Base-by-base conservation (phyloP, 257 asterid species). In the Marsdenia floribunda region DNA sequence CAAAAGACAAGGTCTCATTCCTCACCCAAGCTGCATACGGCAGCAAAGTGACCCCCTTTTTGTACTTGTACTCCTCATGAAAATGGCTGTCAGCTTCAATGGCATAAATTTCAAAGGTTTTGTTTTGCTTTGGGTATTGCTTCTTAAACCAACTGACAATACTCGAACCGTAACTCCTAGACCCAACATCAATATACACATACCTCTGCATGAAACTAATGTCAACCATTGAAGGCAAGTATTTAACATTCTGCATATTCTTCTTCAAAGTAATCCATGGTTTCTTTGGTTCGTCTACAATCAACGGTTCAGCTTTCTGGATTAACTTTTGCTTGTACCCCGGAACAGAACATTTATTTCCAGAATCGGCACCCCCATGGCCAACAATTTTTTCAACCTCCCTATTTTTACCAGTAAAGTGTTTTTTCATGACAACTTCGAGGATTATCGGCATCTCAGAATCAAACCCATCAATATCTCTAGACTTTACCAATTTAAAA, bases 61-160 rank as follows among this genome's bases (percentile, higher is more conserved):
- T 92, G 83, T 54, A 58, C 82, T 89, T 85, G 26, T 92, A 94
- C 78, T 92, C 83, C 12, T 80, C 85, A 16, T 94, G 87, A 29
- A 92, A 94, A 12, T 90, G 87, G 80, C 82, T 87, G 42, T 94
- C 99, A 9, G 97, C 99, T 84, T 94, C 98, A 70, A 93, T 84
- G 3, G 97, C 98, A 68, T 89, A 93, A 73, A 91, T 92, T 70
- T 91, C 97, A 65, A 93, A 93, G 11, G 93, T 89, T 83, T 88
- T 94, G 82, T 94, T 87, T 78, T 94, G 99, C 80, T 94, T 94
- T 2, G 97, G 97, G 77, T 94, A 94, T 73, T 92, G 97, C 85
- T 94, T 94, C 88, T 91, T 94, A 44, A 94, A 94, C 97, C 97
- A 94, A 79, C 98, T 94, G 75, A 94, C 97, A 16, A 94, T 94